Percentiles rank a stretch among this genome's conserved stretches.
These are phyloP conservation scores for Pseudozyma tsukubaensis DNA, from an alignment of 1,284 basidiomycete species.

Conservation along the genomic window DNA sequence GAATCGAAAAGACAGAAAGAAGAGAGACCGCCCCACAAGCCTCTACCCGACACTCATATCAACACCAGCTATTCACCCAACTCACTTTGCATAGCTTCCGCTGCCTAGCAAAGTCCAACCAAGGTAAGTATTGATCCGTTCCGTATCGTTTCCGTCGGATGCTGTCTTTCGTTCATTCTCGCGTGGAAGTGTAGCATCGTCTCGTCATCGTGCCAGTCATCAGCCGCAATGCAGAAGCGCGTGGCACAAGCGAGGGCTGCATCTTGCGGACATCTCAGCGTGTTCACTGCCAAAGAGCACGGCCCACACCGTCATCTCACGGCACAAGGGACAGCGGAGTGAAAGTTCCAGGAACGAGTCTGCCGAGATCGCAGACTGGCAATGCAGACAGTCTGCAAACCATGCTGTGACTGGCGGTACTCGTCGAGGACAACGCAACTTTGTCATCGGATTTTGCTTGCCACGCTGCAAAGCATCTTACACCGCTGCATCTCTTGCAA, in stretches of 20 bases:
- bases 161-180: neutral
- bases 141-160: neutral
- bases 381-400: neutral
- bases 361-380: neutral
- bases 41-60: neutral
- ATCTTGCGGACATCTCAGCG: neutral
- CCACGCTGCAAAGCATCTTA: slow-evolving; percentile 4
- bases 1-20: neutral
- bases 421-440: neutral
- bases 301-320: too few species aligned
- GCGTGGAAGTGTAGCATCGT: neutral
- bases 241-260: neutral
- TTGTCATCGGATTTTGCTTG: neutral
- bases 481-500: neutral
- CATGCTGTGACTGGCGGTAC: slow-evolving; percentile 1
- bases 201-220: neutral
- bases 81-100: too few species aligned
- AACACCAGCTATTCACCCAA: neutral
- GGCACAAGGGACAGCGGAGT: neutral
- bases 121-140: slow-evolving; percentile 1
- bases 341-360: neutral
- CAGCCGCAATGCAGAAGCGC: neutral
- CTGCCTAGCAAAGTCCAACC: neutral
- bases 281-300: neutral
- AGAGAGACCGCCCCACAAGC: neutral